These are phyloP conservation scores for Alternaria metachromatica DNA, from an alignment of 2,329 filamentous ascomycete species.

Conservation along the genomic window DNA sequence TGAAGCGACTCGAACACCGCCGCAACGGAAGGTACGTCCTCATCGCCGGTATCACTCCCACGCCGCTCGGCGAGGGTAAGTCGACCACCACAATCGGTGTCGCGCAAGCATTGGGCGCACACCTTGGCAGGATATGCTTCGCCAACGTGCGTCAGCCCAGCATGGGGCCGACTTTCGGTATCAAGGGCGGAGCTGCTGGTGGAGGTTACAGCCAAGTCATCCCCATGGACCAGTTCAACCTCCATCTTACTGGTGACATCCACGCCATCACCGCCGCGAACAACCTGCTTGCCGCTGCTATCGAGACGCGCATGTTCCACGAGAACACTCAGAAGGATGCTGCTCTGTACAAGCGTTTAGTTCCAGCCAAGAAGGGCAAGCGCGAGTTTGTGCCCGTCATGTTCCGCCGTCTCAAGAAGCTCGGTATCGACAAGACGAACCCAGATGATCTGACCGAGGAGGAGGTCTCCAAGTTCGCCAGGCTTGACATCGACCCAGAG, in stretches of 20 bases:
- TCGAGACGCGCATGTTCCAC: slow-evolving; percentile 98
- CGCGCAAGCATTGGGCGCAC: slow-evolving; percentile 88
- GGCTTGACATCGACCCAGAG: slow-evolving; percentile 93
- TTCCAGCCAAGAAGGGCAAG: slow-evolving; percentile 89
- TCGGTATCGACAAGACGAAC: slow-evolving; percentile 94
- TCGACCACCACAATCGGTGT: slow-evolving; percentile 97
- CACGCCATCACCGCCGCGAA: slow-evolving; percentile 97
- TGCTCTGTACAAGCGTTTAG: slow-evolving; percentile 83
- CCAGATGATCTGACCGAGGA: slow-evolving; percentile 89
- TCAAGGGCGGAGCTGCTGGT: slow-evolving; percentile 96
- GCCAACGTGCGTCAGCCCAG: slow-evolving; percentile 97
- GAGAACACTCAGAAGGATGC: slow-evolving; percentile 94
- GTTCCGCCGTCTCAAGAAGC: slow-evolving; percentile 91
- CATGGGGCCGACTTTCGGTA: slow-evolving; percentile 97
- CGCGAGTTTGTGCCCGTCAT: slow-evolving; percentile 87
- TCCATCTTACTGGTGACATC: slow-evolving; percentile 96
- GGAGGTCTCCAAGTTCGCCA: slow-evolving; percentile 86
- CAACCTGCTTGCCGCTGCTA: slow-evolving; percentile 93
- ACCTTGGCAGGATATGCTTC: slow-evolving; percentile 86
- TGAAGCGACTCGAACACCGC: slow-evolving; percentile 86
- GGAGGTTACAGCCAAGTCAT: slow-evolving; percentile 99
- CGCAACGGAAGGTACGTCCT: slow-evolving; percentile 89
- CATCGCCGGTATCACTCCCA: slow-evolving; percentile 95
- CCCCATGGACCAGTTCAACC: slow-evolving; percentile 99
- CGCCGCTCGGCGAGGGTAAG: slow-evolving; percentile 95